Base-by-base conservation (phyloP, 2,329 filamentous ascomycete species). In the Neonectria magnoliae region DNA sequence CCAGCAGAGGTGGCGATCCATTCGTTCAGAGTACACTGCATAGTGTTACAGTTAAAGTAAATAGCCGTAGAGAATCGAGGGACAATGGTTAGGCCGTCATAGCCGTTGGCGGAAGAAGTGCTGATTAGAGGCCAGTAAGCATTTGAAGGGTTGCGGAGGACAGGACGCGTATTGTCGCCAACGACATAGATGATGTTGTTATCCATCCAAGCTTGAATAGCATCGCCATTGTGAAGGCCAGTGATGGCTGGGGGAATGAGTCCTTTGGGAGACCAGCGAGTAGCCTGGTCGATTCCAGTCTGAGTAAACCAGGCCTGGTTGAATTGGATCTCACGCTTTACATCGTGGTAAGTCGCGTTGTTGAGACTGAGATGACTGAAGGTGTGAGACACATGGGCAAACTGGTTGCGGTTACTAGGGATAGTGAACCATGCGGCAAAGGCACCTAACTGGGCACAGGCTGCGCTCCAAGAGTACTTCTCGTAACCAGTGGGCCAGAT, bases 221-320 rank as follows among this genome's bases (percentile, higher is more conserved):
- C 67, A 36, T 69, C 67, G 29, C 50, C 67, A 42, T 69, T 69
- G 41, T 69, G 66, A 11, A 69, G 44, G 42, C 67, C 67, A 6
- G 67, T 69, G 16, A 69, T 69, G 36, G 66, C 66, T 13, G 67
- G 67, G 5, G 67, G 67, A 1, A 69, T 53, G 10, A 69, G 52
- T 13, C 67, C 66, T 3, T 68, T 57, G 14, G 57, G 27, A 2
- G 67, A 69, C 22, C 53, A 69, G 22, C 47, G 60, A 8, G 14
- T 53, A 18, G 67, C 65, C 31, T 69, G 36, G 11, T 69, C 67
- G 18, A 69, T 69, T 13, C 67, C 67, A 41, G 64, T 68, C 55
- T 68, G 66, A 4, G 52, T 48, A 63, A 69, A 66, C 67, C 67
- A 69, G 5, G 66, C 66, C 18, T 65, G 67, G 36, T 69, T 69